phyloP scores from a whole-genome alignment of 805 yeast species.

The Kregervanrija pseudodelftensis region DNA sequence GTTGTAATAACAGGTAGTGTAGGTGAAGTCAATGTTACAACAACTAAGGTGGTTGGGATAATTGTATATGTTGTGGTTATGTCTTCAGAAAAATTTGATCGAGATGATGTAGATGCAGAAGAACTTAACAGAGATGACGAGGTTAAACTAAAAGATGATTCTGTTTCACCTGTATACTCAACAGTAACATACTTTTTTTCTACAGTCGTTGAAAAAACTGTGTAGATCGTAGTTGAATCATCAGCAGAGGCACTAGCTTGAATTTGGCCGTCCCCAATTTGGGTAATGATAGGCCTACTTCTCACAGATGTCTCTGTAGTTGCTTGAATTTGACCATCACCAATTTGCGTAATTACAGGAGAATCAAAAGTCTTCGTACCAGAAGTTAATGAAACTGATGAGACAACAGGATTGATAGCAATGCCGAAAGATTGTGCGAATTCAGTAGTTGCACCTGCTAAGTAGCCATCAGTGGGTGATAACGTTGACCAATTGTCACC shows the following conservation, averaged over 20 bases:
- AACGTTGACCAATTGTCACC: constrained; percentile 60
- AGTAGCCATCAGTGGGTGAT: constrained; percentile 49
- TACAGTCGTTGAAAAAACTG: constrained; percentile 7
- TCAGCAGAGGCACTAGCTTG: constrained; percentile 13
- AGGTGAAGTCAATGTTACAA: constrained; percentile 21
- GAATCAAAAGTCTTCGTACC: constrained; percentile 12
- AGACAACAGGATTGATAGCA: constrained; percentile 47
- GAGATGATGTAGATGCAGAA: constrained; percentile 12
- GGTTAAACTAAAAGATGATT: constrained; percentile 4
- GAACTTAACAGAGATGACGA: constrained; percentile 8
- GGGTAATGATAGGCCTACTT: constrained; percentile 33
- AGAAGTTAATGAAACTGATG: constrained; percentile 24
- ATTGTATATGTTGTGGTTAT: constrained; percentile 22
- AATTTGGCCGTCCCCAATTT: constrained; percentile 43
- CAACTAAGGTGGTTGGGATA: constrained; percentile 23
- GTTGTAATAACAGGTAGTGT: constrained; percentile 17
- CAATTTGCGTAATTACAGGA: constrained; percentile 32
- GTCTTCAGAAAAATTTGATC: constrained; percentile 24
- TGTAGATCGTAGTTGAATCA: constrained; percentile 10
- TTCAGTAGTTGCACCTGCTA: constrained; percentile 49
- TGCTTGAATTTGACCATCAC: constrained; percentile 42
- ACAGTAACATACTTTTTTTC: constrained; percentile 6
- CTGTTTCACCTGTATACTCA: no score
- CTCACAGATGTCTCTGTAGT: constrained; percentile 27
- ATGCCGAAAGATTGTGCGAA: constrained; percentile 58